phyloP scores from a whole-genome alignment of 257 asterid species.

The Petunia secreta region DNA sequence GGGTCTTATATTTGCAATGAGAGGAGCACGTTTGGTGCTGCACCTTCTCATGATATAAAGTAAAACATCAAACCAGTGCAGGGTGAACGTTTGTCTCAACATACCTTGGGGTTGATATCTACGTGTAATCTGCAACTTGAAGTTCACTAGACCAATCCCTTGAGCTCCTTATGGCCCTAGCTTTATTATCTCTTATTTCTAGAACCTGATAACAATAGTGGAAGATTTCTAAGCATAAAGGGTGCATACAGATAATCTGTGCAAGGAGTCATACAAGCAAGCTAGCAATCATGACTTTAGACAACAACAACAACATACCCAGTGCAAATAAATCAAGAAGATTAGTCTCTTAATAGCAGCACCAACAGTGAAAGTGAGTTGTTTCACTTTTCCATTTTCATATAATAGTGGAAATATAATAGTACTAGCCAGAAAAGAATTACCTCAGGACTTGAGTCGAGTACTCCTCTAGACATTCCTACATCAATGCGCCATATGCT shows the following conservation, averaged over 20 bases:
- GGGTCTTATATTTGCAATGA: neutral
- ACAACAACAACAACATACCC: neutral
- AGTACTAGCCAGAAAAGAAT: conserved; percentile 19
- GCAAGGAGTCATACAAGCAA: neutral
- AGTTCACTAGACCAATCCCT: conserved; percentile 57
- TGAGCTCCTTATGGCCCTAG: conserved; percentile 70
- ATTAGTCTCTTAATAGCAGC: neutral
- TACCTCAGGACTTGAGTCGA: conserved; percentile 95
- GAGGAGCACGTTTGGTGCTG: neutral
- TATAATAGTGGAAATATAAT: neutral
- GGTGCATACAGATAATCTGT: neutral
- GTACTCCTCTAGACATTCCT: conserved; percentile 98
- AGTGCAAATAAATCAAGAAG: neutral
- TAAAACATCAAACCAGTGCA: neutral
- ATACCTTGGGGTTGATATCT: conserved; percentile 30
- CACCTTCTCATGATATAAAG: neutral
- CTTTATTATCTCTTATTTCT: conserved; percentile 75
- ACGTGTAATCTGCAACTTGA: conserved; percentile 63
- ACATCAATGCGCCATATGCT: conserved; percentile 91
- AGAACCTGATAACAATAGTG: conserved; percentile 56
- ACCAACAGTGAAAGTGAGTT: neutral
- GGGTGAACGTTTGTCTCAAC: neutral
- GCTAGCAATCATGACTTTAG: neutral
- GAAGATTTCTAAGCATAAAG: conserved; percentile 1
- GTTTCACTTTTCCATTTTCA: neutral